phyloP scores from a whole-genome alignment of 2,329 filamentous ascomycete genomes.

The Aplosporella prunicola region DNA sequence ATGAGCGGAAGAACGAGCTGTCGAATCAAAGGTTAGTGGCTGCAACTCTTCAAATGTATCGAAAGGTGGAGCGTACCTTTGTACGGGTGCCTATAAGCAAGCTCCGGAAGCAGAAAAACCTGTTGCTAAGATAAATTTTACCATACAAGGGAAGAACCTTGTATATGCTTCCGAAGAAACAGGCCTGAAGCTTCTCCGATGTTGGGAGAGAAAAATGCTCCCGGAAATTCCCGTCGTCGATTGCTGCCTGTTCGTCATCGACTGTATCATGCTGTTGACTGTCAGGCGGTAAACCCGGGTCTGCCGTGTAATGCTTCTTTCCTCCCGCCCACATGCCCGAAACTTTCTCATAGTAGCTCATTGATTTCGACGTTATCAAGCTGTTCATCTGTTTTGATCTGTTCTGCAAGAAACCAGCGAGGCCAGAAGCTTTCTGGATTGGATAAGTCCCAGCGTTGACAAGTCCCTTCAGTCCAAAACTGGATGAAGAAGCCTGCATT shows the following conservation, averaged over 20 bases:
- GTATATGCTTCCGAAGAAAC: constrained; percentile 88
- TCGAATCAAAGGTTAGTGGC: constrained; percentile 1
- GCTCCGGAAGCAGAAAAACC: constrained; percentile 86
- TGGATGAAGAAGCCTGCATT: constrained; percentile 5
- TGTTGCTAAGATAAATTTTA: constrained; percentile 88
- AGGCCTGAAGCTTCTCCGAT: constrained; percentile 73
- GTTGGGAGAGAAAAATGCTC: constrained; percentile 83
- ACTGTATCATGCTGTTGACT: constrained; percentile 51
- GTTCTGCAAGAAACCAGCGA: constrained; percentile 73
- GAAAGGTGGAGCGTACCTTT: constrained; percentile 40
- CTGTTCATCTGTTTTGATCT: constrained; percentile 74
- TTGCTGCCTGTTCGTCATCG: constrained; percentile 45
- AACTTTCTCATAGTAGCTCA: constrained; percentile 94
- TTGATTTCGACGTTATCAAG: constrained; percentile 77
- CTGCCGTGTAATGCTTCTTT: constrained; percentile 76
- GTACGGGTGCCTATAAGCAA: constrained; percentile 81
- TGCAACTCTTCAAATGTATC: neutral
- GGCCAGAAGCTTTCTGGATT: constrained; percentile 69
- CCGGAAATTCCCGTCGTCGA: constrained; percentile 61
- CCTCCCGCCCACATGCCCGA: constrained; percentile 95
- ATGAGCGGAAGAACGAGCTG: constrained; percentile 73
- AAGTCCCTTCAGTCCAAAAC: constrained; percentile 38
- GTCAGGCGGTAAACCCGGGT: constrained; percentile 53
- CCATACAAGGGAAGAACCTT: constrained; percentile 86
- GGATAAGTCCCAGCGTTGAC: constrained; percentile 61